These are phyloP conservation scores for Saturnispora ahearnii DNA, from an alignment of 805 yeast species.

Conservation along the genomic window DNA sequence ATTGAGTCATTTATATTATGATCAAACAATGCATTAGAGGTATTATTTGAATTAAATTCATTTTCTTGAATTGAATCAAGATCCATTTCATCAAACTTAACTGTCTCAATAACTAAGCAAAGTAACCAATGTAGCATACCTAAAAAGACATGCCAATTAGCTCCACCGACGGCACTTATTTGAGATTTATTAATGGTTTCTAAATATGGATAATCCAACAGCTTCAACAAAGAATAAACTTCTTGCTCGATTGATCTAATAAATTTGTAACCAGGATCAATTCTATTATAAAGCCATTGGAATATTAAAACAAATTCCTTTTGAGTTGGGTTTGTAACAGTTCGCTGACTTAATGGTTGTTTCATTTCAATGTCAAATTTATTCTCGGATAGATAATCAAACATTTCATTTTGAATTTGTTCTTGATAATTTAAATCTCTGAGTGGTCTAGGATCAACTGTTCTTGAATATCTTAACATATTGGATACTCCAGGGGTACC, in stretches of 20 bases:
- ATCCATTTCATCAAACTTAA: conserved; percentile 30
- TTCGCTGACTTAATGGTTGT: conserved; percentile 55
- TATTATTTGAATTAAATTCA: conserved; percentile 5
- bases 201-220: conserved; percentile 67
- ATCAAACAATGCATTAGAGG: background rate
- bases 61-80: conserved; percentile 19
- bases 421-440: conserved; percentile 63
- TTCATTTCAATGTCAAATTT: conserved; percentile 70
- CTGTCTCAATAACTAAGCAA: conserved; percentile 38
- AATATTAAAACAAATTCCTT: conserved; percentile 73
- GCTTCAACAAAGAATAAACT: conserved; percentile 56
- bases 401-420: conserved; percentile 56
- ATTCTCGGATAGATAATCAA: conserved; percentile 51
- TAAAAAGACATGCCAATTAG: conserved; percentile 74
- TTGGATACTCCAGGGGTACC: background rate
- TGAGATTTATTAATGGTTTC: conserved; percentile 77
- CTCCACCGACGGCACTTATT: conserved; percentile 85
- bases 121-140: conserved; percentile 82
- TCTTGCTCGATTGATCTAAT: conserved; percentile 65
- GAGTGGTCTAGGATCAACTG: conserved; percentile 65
- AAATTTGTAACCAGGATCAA: conserved; percentile 74
- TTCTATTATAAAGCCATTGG: conserved; percentile 64
- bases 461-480: conserved; percentile 7
- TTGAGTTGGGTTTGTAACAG: conserved; percentile 73
- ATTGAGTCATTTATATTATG: conserved; percentile 22